Percentiles rank a stretch among this genome's conserved stretches.
Evolutionary conservation across 2,329 filamentous ascomycete genomes (phyloP).

Genomic region (Aspergillus fructus): DNA sequence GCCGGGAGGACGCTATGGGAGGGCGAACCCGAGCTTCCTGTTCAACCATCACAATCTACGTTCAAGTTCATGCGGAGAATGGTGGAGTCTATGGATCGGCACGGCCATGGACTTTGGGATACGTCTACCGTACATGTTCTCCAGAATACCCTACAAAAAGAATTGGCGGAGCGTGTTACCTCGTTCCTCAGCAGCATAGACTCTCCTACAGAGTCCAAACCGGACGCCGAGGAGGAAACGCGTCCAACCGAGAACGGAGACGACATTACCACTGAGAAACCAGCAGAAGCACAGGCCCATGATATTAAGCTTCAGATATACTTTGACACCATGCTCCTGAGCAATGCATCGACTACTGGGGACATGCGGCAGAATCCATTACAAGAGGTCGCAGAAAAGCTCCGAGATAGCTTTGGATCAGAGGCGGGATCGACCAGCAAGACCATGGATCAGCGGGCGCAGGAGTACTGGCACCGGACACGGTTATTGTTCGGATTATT

Average conservation of each 20-base stretch:
- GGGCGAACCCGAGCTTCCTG: conserved; percentile 69
- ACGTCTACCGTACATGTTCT: conserved; percentile 62
- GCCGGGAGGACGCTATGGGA: conserved; percentile 75
- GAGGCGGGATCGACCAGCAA: conserved; percentile 49
- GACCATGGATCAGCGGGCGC: conserved; percentile 60
- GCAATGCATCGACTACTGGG: conserved; percentile 24
- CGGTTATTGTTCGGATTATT: conserved; percentile 79
- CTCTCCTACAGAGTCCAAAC: neutral
- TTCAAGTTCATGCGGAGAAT: conserved; percentile 72
- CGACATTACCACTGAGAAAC: neutral
- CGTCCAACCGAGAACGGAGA: conserved; percentile 9
- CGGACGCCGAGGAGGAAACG: conserved; percentile 1
- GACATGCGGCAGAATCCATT: conserved; percentile 31
- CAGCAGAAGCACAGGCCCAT: conserved; percentile 14
- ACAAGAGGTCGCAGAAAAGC: conserved; percentile 47
- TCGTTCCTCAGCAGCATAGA: conserved; percentile 25
- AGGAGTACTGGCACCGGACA: conserved; percentile 81
- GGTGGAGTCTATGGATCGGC: conserved; percentile 64
- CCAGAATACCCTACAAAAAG: conserved; percentile 57
- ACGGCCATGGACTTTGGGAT: conserved; percentile 81
- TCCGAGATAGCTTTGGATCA: conserved; percentile 49
- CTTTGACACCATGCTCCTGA: conserved; percentile 38
- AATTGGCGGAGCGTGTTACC: conserved; percentile 41
- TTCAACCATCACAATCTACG: conserved; percentile 71
- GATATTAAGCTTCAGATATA: conserved; percentile 40